Evolutionary conservation across 148 eudicot genomes (phyloP).

Genomic region (Bassia scoparia): DNA sequence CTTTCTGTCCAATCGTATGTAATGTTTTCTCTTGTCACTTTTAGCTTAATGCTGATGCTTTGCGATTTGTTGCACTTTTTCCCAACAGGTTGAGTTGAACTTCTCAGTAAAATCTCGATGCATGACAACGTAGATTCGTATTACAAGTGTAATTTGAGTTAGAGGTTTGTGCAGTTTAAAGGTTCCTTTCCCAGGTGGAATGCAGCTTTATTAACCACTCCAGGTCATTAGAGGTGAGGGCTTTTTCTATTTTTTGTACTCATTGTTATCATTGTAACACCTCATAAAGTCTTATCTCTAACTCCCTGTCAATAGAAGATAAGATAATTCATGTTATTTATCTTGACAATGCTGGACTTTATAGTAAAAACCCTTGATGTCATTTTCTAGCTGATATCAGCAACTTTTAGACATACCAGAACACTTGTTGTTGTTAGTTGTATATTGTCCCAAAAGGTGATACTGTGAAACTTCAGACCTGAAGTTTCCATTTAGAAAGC

Average conservation of each 20-base stretch:
- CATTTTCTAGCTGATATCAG: too few relatives aligned
- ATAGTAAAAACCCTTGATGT: too few relatives aligned
- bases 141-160: slow-evolving; percentile 51
- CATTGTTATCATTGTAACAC: too few relatives aligned
- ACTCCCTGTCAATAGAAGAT: too few relatives aligned
- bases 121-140: slow-evolving; percentile 52
- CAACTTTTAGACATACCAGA: too few relatives aligned
- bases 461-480: too few relatives aligned
- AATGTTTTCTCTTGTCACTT: slow-evolving; percentile 10
- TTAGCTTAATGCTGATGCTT: slow-evolving; percentile 1
- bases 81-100: slow-evolving; percentile 55
- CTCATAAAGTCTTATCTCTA: too few relatives aligned
- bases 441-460: background rate
- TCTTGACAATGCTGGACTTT: too few relatives aligned
- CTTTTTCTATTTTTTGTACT: slow-evolving; percentile 8
- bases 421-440: too few relatives aligned
- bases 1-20: background rate
- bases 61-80: too few relatives aligned
- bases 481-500: background rate
- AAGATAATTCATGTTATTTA: too few relatives aligned
- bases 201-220: slow-evolving; percentile 67
- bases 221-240: slow-evolving; percentile 51
- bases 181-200: slow-evolving; percentile 41
- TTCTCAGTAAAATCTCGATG: slow-evolving; percentile 37
- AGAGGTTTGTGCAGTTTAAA: slow-evolving; percentile 51